phyloP scores from a whole-genome alignment of 257 asterid species.

The Solanum raphanifolium region DNA sequence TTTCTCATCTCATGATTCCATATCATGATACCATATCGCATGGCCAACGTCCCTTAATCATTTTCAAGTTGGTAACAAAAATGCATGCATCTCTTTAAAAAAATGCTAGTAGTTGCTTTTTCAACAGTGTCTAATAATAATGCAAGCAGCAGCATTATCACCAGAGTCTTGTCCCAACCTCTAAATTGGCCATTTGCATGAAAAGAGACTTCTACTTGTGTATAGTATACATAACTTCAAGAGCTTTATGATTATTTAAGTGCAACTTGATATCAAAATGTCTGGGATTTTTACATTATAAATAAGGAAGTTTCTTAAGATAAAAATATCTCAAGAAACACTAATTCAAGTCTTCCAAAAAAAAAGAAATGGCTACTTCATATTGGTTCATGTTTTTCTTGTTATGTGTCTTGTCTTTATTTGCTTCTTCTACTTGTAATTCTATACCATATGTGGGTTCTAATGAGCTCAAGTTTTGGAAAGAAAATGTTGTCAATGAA shows the following conservation, averaged over 20 bases:
- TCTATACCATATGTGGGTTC: neutral
- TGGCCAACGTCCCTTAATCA: no score
- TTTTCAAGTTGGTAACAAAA: neutral
- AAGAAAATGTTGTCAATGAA: neutral
- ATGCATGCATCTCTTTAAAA: neutral
- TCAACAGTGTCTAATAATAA: neutral
- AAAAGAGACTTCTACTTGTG: neutral
- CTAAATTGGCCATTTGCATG: no score
- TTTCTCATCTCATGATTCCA: no score
- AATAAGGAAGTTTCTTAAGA: neutral
- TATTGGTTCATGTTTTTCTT: neutral
- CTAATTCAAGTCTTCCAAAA: neutral
- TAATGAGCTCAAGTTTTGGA: conserved; percentile 4
- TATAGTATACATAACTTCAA: neutral
- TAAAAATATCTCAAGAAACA: neutral
- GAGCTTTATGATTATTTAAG: neutral
- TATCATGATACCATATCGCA: no score
- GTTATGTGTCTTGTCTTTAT: neutral
- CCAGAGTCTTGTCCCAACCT: no score
- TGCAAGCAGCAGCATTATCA: no score
- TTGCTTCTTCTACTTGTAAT: neutral
- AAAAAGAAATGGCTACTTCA: neutral
- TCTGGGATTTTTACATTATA: neutral
- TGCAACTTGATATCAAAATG: neutral
- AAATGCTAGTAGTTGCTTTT: neutral